A percentile compares a stretch with the other conserved stretches of the same genome.
phyloP scores from a whole-genome alignment of 805 yeast species.

The Teunomyces barrocoloradensis region DNA sequence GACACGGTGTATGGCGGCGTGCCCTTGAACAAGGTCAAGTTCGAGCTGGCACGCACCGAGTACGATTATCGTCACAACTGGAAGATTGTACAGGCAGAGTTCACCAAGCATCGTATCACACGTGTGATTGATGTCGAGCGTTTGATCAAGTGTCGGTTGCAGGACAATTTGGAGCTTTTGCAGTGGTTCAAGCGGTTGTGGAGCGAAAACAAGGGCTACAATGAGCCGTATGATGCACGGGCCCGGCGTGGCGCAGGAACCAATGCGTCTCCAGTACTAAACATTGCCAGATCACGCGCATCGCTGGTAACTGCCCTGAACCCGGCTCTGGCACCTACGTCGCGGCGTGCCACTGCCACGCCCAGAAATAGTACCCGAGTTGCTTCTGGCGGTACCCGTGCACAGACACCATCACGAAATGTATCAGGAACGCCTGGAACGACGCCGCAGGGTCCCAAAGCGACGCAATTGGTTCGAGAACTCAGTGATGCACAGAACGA shows the following conservation, averaged over 20 bases:
- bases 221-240: conserved; percentile 63
- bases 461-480: conserved; percentile 31
- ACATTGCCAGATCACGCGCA: conserved; percentile 5
- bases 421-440: conserved; percentile 3
- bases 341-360: conserved; percentile 7
- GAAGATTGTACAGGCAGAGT: conserved; percentile 82
- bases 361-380: background rate
- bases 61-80: conserved; percentile 78
- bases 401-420: conserved; percentile 7
- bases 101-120: conserved; percentile 65
- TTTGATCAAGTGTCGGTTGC: conserved; percentile 82
- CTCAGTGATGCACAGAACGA: conserved; percentile 44
- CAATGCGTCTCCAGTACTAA: background rate
- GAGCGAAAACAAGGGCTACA: conserved; percentile 70
- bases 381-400: background rate
- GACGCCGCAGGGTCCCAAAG: conserved; percentile 7
- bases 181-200: conserved; percentile 90
- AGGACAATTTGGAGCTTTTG: conserved; percentile 88
- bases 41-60: conserved; percentile 58
- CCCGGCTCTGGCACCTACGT: conserved; percentile 6
- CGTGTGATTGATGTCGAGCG: conserved; percentile 78
- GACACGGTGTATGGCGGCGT: conserved; percentile 82
- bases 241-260: conserved; percentile 13
- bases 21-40: conserved; percentile 76
- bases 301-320: background rate